Base-by-base conservation (phyloP, 2,329 filamentous ascomycete genomes). In the Nemania abortiva region DNA sequence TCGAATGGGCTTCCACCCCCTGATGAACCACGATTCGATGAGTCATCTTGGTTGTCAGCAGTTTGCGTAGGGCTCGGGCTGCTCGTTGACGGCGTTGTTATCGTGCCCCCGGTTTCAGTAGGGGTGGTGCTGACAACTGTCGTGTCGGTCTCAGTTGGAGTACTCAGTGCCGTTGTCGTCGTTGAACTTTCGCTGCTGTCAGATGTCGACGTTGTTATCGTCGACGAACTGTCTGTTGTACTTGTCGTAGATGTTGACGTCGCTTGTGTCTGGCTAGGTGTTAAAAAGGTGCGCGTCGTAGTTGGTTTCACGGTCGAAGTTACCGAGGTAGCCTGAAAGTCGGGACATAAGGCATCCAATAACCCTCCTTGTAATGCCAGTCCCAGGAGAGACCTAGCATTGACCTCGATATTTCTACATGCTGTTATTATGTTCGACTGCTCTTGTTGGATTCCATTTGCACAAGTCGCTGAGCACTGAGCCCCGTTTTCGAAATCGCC, bases 1-100 rank as follows among this genome's bases (percentile, higher is more conserved):
- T 76, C 74, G 24, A 76, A 75, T 15, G 74, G 74, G 50, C 73
- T 75, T 24, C 74, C 74, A 49, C 74, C 74, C 22, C 74, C 74
- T 24, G 65, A 68, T 22, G 65, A 70, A 10, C 68, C 70, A 22
- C 50, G 50, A 39, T 53, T 31, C 15, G 58, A 18, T 53, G 37
- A n/a, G 13, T 55, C 50, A 55, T 45, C 37, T 18, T 45, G 50
- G 5, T 45, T 9, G 47, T 34, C 31, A 15, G 31, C 45, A 3
- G 65, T 67, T 20, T 52, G 53, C 18, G 70, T 59, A 3, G 68
- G 45, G 24, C 34, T 60, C 5, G 55, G 56, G 11, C 45, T 53
- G 45, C 47, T 67, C 18, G 54, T 64, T 24, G 65, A 60, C 49
- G 47, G 4, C 54, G 7, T 20, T 34, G 37, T 50, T 6, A 61